Percentiles rank a stretch among this genome's conserved stretches.
phyloP scores from a whole-genome alignment of 139 green algal species.

The Chlamydomonas schloesseri region DNA sequence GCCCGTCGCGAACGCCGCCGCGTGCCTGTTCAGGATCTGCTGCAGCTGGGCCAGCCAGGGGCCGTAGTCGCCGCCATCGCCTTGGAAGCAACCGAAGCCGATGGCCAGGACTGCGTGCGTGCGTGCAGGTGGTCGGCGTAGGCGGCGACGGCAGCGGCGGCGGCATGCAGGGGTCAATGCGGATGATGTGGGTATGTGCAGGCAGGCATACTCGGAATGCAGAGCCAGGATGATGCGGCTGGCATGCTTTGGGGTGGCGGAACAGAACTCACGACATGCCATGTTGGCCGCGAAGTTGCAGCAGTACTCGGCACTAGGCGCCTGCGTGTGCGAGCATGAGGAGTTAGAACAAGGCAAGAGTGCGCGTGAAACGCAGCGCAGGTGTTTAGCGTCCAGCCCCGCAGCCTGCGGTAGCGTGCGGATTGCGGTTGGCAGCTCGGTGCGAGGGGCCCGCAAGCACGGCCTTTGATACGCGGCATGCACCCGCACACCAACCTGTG shows the following conservation, averaged over 20 bases:
- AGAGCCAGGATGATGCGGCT: neutral
- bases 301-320: neutral
- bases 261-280: neutral
- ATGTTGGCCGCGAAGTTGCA: too few relatives aligned
- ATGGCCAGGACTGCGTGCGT: neutral
- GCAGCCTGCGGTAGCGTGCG: too few relatives aligned
- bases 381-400: too few relatives aligned
- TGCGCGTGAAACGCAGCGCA: too few relatives aligned
- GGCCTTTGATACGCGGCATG: too few relatives aligned
- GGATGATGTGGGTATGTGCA: neutral
- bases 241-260: neutral
- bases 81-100: constrained; percentile 23
- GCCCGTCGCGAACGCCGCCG: neutral
- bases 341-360: too few relatives aligned
- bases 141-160: too few relatives aligned
- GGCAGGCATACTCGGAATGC: too few relatives aligned
- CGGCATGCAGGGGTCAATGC: neutral
- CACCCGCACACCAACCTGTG: neutral
- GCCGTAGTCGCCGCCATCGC: constrained; percentile 5
- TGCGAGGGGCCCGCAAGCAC: too few relatives aligned
- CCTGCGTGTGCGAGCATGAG: too few relatives aligned
- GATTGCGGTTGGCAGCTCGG: too few relatives aligned
- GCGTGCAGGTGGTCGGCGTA: too few relatives aligned
- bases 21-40: neutral
- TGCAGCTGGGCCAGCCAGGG: constrained; percentile 16